Percentiles rank a stretch among this genome's conserved stretches.
Evolutionary conservation across 2,329 filamentous ascomycete species (phyloP).

Genomic region (Domatiomyces globalis): DNA sequence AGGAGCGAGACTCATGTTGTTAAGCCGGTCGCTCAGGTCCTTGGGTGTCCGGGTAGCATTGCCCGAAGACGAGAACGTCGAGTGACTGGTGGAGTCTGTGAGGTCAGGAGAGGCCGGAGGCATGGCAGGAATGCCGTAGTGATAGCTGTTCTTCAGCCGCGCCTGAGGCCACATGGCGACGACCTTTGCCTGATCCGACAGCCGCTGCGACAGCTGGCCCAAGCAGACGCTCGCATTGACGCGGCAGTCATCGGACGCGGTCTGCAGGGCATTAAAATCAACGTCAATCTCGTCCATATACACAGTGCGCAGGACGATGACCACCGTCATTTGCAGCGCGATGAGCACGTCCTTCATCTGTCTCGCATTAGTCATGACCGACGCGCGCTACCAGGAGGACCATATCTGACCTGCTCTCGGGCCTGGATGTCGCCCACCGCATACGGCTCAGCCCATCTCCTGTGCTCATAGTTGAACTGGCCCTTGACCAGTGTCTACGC

Average conservation of each 20-base stretch:
- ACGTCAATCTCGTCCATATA: conserved; percentile 21
- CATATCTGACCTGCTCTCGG: conserved; percentile 18
- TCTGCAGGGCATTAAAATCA: conserved; percentile 23
- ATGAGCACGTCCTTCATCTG: conserved; percentile 27
- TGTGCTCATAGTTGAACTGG: conserved; percentile 24
- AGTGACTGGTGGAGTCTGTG: conserved; percentile 12
- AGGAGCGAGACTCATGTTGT: conserved; percentile 5
- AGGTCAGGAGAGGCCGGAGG: conserved; percentile 10
- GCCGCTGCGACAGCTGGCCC: conserved; percentile 24
- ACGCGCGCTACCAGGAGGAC: too few relatives aligned
- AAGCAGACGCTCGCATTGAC: conserved; percentile 24
- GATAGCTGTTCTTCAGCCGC: not conserved
- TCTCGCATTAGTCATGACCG: not conserved
- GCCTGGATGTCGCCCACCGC: conserved; percentile 25
- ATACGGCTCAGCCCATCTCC: conserved; percentile 24
- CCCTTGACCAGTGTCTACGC: conserved; percentile 20
- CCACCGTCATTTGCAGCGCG: conserved; percentile 24
- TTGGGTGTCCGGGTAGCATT: conserved; percentile 5
- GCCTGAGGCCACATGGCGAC: conserved; percentile 1
- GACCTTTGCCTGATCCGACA: conserved; percentile 13
- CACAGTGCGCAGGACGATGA: conserved; percentile 23
- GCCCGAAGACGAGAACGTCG: conserved; percentile 11
- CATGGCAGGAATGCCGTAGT: not conserved
- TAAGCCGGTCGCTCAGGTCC: conserved; percentile 6
- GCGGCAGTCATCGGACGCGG: conserved; percentile 26